Evolutionary conservation across 306 rosid genomes (phyloP).

Genomic region (Cajanus cajan): DNA sequence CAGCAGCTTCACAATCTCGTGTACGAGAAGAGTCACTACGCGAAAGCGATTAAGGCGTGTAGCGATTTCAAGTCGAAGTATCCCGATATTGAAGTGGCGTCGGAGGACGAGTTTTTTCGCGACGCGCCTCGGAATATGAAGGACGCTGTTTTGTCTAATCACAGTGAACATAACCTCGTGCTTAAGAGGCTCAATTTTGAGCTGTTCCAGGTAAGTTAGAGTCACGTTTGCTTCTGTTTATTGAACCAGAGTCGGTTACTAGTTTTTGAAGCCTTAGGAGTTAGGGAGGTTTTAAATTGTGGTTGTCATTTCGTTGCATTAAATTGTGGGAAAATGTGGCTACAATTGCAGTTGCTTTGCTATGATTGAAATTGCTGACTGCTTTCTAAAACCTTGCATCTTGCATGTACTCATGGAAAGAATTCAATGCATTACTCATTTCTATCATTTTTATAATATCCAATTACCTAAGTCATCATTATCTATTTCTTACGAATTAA

Average conservation of each 20-base stretch:
- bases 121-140: conserved; percentile 58
- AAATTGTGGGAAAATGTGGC: neutral
- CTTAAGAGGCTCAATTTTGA: conserved; percentile 79
- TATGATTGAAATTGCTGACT: neutral
- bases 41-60: conserved; percentile 84
- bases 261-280: neutral
- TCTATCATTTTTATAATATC: too few species aligned
- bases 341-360: neutral
- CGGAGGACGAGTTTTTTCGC: conserved; percentile 59
- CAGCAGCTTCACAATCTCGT: conserved; percentile 76
- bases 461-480: too few species aligned
- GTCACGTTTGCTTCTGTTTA: neutral
- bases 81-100: conserved; percentile 65
- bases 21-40: conserved; percentile 79
- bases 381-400: neutral
- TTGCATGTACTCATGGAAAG: neutral
- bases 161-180: conserved; percentile 60
- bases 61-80: conserved; percentile 72
- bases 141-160: conserved; percentile 49
- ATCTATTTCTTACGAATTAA: too few species aligned
- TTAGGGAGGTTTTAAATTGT: neutral
- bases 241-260: neutral
- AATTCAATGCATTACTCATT: neutral
- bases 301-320: neutral
- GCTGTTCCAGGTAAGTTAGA: conserved; percentile 51